Evolutionary conservation across 1,284 basidiomycete species (phyloP), one percentile per base, ranked within the genome.

Genomic region (Flammula alnicola): DNA sequence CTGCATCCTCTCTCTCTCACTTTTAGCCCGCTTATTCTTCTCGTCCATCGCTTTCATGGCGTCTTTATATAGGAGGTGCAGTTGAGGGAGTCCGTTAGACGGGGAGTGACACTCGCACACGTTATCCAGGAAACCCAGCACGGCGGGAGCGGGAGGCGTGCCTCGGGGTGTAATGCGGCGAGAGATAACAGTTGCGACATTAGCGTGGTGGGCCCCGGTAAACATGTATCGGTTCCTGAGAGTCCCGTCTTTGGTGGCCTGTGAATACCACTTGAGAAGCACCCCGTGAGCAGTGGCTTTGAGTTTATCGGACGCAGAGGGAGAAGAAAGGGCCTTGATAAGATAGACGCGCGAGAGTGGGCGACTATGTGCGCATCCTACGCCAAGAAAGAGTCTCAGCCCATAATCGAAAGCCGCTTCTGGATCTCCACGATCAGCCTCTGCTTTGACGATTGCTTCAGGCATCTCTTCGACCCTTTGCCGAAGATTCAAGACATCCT

Each of bases 381-480:
- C 11, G 10, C 49, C 49, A 16, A 37, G 25, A 20, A 19, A 22
- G 14, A 51, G 38, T 16, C 49, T 14, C 17, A 51, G 3, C 9
- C 44, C 49, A 23, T 51, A 51, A 20, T 51, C 49, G 10, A 46
- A 16, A 8, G 49, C 37, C 3, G 49, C 43, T 10, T 51, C 49
- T 11, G 38, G 17, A 40, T 46, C 36, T 12, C 49, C 49, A 22
- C 27, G 14, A 22, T 51, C 49, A 6, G 49, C 49, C 23, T 41
- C 29, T 3, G 23, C 27, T 17, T 38, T 29, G 23, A 51, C 25
- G 5, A 46, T 23, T 5, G 20, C 38, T 23, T 51, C 49, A 11
- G 43, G 36, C 10, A 27, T 36, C 6, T 22, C 23, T 12, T 31
- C 25, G 16, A 51, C 5, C 4, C 8, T 19, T 1, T 42, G 23